These are phyloP conservation scores for Arthrobotrys sinensis DNA, from an alignment of 2,329 filamentous ascomycete species.

Conservation along the genomic window DNA sequence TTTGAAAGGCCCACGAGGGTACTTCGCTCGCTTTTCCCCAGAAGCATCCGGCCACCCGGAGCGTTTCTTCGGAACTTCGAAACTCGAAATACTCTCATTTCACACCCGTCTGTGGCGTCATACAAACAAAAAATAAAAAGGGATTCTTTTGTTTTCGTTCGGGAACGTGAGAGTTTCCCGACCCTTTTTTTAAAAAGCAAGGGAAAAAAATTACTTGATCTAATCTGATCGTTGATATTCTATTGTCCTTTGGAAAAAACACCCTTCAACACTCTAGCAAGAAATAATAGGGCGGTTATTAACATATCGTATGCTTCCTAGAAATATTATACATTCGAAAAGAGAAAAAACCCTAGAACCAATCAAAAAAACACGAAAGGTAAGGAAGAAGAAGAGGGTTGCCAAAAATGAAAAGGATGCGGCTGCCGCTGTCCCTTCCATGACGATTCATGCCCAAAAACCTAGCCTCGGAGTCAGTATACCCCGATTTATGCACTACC, in stretches of 20 bases:
- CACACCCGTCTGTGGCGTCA: slow-evolving; percentile 37
- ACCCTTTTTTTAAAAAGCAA: not conserved
- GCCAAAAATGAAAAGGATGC: slow-evolving; percentile 10
- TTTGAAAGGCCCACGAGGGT: slow-evolving; percentile 8
- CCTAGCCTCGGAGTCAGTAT: slow-evolving; percentile 14
- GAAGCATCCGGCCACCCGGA: slow-evolving; percentile 52
- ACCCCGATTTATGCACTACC: slow-evolving; percentile 12
- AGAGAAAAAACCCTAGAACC: slow-evolving; percentile 1
- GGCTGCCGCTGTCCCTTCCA: not conserved
- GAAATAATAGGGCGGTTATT: slow-evolving; percentile 17
- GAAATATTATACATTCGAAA: slow-evolving; percentile 51
- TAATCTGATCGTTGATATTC: slow-evolving; percentile 52
- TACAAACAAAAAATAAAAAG: not conserved
- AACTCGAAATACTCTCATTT: slow-evolving; percentile 32
- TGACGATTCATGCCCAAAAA: slow-evolving; percentile 20
- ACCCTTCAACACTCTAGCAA: not conserved
- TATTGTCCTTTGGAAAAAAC: not conserved
- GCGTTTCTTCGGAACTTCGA: slow-evolving; percentile 47
- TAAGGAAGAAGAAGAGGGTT: not conserved
- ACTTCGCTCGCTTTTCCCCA: slow-evolving; percentile 1
- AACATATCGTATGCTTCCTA: slow-evolving; percentile 34
- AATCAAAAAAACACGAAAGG: not conserved
- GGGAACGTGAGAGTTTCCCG: slow-evolving; percentile 56
- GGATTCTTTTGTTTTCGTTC: slow-evolving; percentile 44
- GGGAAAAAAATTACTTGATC: slow-evolving; percentile 60